Conservation (phyloP, 305 asterid species). For the Stenogyne calaminthoides region DNA sequence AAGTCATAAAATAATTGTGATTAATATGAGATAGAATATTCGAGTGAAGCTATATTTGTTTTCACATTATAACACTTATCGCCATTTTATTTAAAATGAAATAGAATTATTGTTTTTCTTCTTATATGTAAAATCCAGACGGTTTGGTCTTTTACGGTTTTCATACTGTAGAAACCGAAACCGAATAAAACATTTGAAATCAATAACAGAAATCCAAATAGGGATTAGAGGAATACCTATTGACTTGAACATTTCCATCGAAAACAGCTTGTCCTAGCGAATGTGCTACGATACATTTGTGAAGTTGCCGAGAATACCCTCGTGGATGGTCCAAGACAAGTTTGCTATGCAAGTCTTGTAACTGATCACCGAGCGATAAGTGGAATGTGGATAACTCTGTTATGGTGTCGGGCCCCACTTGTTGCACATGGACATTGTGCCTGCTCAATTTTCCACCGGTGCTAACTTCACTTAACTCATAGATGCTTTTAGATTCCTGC, state of each 20-base stretch:
- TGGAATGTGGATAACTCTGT: conserved; percentile 89
- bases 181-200: no score
- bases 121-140: no score
- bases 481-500: conserved; percentile 71
- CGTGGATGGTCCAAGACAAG: conserved; percentile 85
- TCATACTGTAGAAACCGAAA: no score
- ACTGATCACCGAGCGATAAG: conserved; percentile 67
- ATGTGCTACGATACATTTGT: conserved; percentile 91
- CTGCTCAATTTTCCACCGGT: conserved; percentile 92
- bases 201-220: no score
- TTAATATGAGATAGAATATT: no score
- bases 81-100: no score
- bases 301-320: conserved; percentile 80
- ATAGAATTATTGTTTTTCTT: no score
- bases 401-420: conserved; percentile 74
- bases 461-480: conserved; percentile 77
- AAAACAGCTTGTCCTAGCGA: conserved; percentile 86
- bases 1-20: no score
- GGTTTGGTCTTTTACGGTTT: no score
- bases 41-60: no score
- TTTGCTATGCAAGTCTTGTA: conserved; percentile 89
- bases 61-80: no score
- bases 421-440: conserved; percentile 88
- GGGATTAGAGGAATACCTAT: conserved; percentile 51
- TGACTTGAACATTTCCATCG: conserved; percentile 90